Evolutionary conservation across 2,329 filamentous ascomycete genomes (phyloP).

Genomic region (Alternaria dauci): DNA sequence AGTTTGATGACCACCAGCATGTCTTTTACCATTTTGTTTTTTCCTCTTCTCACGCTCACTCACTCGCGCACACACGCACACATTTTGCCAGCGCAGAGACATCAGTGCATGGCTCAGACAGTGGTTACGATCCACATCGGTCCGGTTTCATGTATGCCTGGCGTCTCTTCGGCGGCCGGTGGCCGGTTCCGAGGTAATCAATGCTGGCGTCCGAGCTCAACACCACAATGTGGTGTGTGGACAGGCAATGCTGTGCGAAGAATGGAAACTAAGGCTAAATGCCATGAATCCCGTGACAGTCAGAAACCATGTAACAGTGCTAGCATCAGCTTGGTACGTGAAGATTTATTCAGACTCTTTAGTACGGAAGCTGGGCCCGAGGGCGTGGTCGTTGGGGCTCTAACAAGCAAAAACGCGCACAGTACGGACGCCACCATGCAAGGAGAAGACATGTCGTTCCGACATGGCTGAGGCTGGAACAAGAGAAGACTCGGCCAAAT

Average conservation of each 20-base stretch:
- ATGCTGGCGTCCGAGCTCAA: constrained; percentile 14
- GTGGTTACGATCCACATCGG: constrained; percentile 24
- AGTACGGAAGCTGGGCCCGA: constrained; percentile 5
- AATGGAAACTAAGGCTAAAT: neutral
- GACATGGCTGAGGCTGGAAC: constrained; percentile 11
- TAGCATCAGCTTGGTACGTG: neutral
- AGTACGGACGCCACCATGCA: constrained; percentile 18
- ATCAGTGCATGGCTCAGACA: constrained; percentile 7
- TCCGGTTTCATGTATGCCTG: constrained; percentile 31
- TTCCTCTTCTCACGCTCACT: neutral
- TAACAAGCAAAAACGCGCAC: constrained; percentile 1
- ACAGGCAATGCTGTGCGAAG: constrained; percentile 8
- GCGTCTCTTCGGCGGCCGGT: constrained; percentile 3
- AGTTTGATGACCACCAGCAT: constrained; percentile 16
- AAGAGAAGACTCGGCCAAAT: constrained; percentile 15
- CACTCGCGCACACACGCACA: neutral
- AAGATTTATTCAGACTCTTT: neutral
- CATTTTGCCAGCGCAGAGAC: neutral
- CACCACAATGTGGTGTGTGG: constrained; percentile 8
- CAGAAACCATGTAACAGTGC: neutral
- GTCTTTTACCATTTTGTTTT: constrained; percentile 1
- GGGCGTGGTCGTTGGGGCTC: constrained; percentile 14
- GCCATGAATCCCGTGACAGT: constrained; percentile 1
- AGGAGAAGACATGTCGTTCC: constrained; percentile 14
- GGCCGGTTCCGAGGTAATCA: constrained; percentile 10